Conservation (phyloP, 2,329 filamentous ascomycete species). For the Rosellinia necatrix region DNA sequence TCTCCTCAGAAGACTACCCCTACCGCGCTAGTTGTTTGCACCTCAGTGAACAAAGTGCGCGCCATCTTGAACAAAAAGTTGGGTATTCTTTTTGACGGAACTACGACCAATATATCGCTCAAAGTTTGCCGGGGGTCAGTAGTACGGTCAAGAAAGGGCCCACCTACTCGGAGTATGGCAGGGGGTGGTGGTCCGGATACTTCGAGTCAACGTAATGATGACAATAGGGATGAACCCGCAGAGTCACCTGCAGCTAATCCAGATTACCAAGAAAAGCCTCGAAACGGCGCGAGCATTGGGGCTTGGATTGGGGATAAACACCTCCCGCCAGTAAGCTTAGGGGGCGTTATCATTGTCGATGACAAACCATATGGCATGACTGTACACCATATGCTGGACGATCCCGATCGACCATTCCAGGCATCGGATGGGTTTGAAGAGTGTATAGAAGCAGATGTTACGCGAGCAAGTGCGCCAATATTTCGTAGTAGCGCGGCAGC, state of each 20-base stretch:
- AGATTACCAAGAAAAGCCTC: constrained; percentile 76
- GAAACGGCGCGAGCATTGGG: constrained; percentile 90
- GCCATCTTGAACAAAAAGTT: constrained; percentile 72
- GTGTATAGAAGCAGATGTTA: constrained; percentile 17
- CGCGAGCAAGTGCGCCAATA: constrained; percentile 26
- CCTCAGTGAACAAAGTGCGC: constrained; percentile 73
- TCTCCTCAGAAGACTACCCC: constrained; percentile 68
- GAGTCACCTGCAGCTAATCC: constrained; percentile 64
- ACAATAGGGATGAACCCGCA: constrained; percentile 44
- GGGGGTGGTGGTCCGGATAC: constrained; percentile 35
- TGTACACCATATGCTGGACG: constrained; percentile 94
- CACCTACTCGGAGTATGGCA: constrained; percentile 48
- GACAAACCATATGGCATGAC: constrained; percentile 90
- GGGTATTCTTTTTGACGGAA: constrained; percentile 65
- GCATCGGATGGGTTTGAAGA: constrained; percentile 10
- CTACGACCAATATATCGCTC: constrained; percentile 62
- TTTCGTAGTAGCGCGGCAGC: constrained; percentile 35
- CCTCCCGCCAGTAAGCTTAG: constrained; percentile 87
- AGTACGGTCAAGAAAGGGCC: constrained; percentile 59
- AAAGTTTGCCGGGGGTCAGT: constrained; percentile 75
- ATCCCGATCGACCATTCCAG: constrained; percentile 52
- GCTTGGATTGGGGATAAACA: constrained; percentile 86
- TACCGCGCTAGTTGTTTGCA: constrained; percentile 78
- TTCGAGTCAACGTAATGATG: constrained; percentile 40
- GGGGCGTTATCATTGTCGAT: constrained; percentile 84